Conservation (phyloP, 2,329 filamentous ascomycete genomes). For the Colletotrichum salicis region DNA sequence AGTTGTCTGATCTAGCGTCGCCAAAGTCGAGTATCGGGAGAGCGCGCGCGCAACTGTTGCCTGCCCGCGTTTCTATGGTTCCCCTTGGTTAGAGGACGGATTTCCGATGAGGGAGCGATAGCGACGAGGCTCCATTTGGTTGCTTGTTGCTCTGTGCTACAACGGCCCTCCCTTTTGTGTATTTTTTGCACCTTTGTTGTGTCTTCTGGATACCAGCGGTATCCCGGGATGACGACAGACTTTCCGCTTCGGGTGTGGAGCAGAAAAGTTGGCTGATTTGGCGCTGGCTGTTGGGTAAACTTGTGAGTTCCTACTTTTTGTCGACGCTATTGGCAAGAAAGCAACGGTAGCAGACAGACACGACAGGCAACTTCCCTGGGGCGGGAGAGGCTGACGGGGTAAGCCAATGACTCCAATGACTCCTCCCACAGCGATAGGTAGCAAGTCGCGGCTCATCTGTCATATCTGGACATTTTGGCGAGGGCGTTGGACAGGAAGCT, state of each 20-base stretch:
- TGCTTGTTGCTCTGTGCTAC: conserved; percentile 6
- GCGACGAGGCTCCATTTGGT: conserved; percentile 1
- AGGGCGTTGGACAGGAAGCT: background rate
- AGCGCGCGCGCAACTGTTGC: background rate
- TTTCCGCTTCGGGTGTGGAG: conserved; percentile 35
- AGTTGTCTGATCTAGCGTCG: background rate
- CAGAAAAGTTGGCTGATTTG: conserved; percentile 22
- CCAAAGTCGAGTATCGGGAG: conserved; percentile 1
- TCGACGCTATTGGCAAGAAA: conserved; percentile 2
- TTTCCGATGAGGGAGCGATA: background rate
- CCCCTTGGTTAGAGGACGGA: background rate
- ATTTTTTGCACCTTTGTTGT: conserved; percentile 10
- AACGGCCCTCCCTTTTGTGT: background rate
- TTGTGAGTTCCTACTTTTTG: conserved; percentile 13
- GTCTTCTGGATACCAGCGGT: conserved; percentile 30
- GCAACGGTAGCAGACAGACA: conserved; percentile 17
- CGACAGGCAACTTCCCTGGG: conserved; percentile 28
- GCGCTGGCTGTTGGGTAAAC: conserved; percentile 15
- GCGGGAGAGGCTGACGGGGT: conserved; percentile 8
- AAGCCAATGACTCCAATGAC: conserved; percentile 11
- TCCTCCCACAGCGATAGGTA: conserved; percentile 2
- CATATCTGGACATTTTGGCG: conserved; percentile 16
- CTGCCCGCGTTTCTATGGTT: background rate
- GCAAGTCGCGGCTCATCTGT: conserved; percentile 20
- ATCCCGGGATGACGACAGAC: conserved; percentile 35